phyloP scores from a whole-genome alignment of 1,139 yeast genomes.

The Geotrichum cucujoidarum region DNA sequence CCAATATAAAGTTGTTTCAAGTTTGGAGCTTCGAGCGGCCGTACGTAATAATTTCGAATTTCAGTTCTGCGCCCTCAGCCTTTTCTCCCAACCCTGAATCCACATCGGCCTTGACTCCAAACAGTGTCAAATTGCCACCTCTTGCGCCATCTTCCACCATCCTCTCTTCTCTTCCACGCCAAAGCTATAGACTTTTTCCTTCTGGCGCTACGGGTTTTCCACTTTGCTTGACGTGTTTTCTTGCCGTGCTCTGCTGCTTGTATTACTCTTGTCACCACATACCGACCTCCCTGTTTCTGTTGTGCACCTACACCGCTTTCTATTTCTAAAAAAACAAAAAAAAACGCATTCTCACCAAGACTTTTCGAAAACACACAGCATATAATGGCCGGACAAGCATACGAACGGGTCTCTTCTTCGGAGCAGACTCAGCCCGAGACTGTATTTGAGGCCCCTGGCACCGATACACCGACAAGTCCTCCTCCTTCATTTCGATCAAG shows the following conservation, averaged over 20 bases:
- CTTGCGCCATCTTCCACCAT: too few species aligned
- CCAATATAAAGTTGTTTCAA: too few species aligned
- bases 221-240: background rate
- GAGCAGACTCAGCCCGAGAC: background rate
- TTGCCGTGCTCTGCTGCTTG: too few species aligned
- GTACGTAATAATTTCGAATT: too few species aligned
- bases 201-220: background rate
- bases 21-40: too few species aligned
- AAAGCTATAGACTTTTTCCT: too few species aligned
- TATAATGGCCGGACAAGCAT: conserved; percentile 1
- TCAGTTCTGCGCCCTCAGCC: too few species aligned
- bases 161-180: background rate
- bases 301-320: background rate
- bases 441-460: conserved; percentile 10
- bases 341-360: conserved; percentile 1
- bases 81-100: too few species aligned
- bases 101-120: too few species aligned
- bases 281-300: background rate
- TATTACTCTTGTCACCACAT: too few species aligned
- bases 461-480: conserved; percentile 4
- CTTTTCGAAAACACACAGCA: background rate
- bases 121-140: too few species aligned
- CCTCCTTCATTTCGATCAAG: conserved; percentile 8
- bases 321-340: background rate
- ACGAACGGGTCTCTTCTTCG: background rate